A percentile compares a stretch with the other conserved stretches of the same genome.
phyloP scores from a whole-genome alignment of 2,329 filamentous ascomycete species.

The Fusarium sp. region DNA sequence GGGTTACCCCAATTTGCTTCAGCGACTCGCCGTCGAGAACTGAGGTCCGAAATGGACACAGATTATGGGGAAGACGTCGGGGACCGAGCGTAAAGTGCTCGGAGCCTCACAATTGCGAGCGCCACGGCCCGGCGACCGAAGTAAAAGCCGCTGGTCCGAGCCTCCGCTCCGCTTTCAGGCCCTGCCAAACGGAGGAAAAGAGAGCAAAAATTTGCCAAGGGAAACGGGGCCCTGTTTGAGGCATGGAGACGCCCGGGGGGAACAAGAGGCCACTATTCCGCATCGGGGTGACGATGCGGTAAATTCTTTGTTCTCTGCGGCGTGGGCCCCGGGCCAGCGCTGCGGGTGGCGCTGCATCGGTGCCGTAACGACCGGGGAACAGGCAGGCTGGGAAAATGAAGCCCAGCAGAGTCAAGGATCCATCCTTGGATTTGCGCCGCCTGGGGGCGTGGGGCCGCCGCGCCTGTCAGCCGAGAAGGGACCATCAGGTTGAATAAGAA shows the following conservation, averaged over 20 bases:
- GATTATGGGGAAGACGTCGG: slow-evolving; percentile 30
- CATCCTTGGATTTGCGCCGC: slow-evolving; percentile 15
- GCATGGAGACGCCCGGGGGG: slow-evolving; percentile 31
- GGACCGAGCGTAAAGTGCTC: slow-evolving; percentile 39
- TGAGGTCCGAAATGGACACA: slow-evolving; percentile 14
- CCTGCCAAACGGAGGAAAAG: slow-evolving; percentile 3
- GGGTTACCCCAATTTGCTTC: slow-evolving; percentile 34
- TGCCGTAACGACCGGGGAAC: slow-evolving; percentile 33
- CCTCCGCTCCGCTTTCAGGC: slow-evolving; percentile 6
- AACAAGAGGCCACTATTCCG: slow-evolving; percentile 29
- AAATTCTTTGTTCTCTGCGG: slow-evolving; percentile 38
- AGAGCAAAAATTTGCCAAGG: slow-evolving; percentile 31
- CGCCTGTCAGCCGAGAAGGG: slow-evolving; percentile 27
- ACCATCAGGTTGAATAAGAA: neutral
- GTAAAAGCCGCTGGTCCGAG: slow-evolving; percentile 44
- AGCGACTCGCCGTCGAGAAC: slow-evolving; percentile 19
- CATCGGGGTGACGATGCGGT: slow-evolving; percentile 38
- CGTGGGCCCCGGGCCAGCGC: slow-evolving; percentile 34
- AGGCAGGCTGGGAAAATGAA: slow-evolving; percentile 26
- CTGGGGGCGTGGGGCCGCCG: slow-evolving; percentile 14
- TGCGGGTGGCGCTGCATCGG: slow-evolving; percentile 31
- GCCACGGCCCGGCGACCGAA: slow-evolving; percentile 40
- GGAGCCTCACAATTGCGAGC: slow-evolving; percentile 40
- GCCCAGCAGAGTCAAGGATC: slow-evolving; percentile 12
- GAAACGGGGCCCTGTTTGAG: slow-evolving; percentile 33